Base-by-base conservation (phyloP, 2,329 filamentous ascomycete species). In the Monascus ruber region DNA sequence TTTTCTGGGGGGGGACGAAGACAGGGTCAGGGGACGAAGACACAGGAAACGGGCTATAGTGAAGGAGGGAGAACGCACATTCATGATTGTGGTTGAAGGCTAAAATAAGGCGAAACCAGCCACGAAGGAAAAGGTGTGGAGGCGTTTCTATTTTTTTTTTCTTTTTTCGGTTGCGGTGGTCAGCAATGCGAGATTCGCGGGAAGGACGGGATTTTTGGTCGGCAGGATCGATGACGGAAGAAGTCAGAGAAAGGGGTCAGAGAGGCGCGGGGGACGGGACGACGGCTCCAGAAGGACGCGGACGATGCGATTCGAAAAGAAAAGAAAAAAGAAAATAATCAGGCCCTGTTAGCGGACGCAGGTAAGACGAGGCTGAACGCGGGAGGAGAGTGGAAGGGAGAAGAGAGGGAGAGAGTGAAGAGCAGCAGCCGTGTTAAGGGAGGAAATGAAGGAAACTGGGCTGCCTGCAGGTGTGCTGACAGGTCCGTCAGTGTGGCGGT, bases 1-100 rank as follows among this genome's bases (percentile, higher is more conserved):
- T 17, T 29, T 29, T 36, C 41, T 34, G 33, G 31, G 31, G 26
- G 37, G 37, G 24, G 34, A 31, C 31, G 31, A 27, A 31, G 35
- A 31, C 33, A 26, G 25, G 24, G 24, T 17, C 24, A 25, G 31
- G 31, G 40, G 28, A 24, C 11, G 28, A 33, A 29, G 28, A 29
- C 28, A 29, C 28, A 6, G 28, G 10, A 29, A 29, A 10, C 28
- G 28, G 28, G 28, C 10, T 29, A 6, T 6, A 6, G 6, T 29
- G 2, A 6, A 29, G 28, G 28, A 10, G 10, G 6, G 6, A 29
- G 28, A 10, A 29, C 28, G 6, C 10, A 29, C 28, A 10, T 29
- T 29, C 28, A 29, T 29, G 6, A 29, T 29, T 10, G 28, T 3
- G 28, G 10, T 6, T 29, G 28, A 6, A 10, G 28, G 10, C 10